Base-by-base conservation (phyloP, 1,139 yeast species). In the Pichia sp. region DNA sequence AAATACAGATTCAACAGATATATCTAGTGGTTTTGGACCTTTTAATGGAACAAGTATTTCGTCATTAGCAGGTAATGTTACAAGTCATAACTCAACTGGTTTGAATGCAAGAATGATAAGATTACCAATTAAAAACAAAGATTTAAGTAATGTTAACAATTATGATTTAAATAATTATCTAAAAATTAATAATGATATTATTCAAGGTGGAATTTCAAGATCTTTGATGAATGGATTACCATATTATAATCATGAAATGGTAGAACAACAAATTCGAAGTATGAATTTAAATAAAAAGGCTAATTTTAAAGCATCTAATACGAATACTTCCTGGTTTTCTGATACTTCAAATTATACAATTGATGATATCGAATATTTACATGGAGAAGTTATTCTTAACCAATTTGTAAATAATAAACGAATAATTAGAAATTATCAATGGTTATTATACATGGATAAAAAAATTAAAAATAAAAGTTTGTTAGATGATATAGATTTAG, bases 331-430 rank as follows among this genome's bases (percentile, higher is more conserved):
- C 1, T 48, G 50, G 40, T 55, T 56, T 29, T 51, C 60, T 9
- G 34, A 41, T 6, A 42, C 45, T 18, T 40, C 51, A 31, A 50
- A 54, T 42, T 50, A 52, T 31, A 52, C 59, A 1, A 49, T 60
- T 24, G 62, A 57, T 40, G 61, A 60, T 39, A 45, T 61, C 13
- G 64, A 61, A 39, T 56, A 57, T 38, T 37, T 58, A n/a, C 64
- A 61, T 38, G 62, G 62, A 21, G 55, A 54, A 16, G 64, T 59
- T 16, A 59, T 61, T 9, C 30, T 54, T 32, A 61, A 61, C 44
- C 59, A 60, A 43, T 60, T 60, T 37, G 38, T 60, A 22, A 59
- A 53, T 45, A 59, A 59, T 46, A 60, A 59, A 41, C 43, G 64
- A 24, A 40, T 56, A 5, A 34, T 61, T 22, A 47, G 65, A 42